phyloP scores from a whole-genome alignment of 2,329 filamentous ascomycete genomes.

The Sporothrix luriei region DNA sequence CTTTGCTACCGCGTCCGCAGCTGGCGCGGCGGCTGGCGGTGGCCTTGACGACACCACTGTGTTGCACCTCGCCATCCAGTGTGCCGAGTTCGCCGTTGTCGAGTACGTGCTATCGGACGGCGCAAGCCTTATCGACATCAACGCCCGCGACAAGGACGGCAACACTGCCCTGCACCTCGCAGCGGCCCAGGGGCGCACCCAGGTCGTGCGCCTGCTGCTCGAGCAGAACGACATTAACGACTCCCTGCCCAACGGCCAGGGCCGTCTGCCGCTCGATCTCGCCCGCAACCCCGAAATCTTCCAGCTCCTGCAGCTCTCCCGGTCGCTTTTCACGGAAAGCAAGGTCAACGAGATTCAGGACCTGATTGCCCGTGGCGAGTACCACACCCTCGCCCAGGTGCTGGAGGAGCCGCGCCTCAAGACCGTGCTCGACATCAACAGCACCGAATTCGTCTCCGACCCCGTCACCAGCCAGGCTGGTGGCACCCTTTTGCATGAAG shows the following conservation, averaged over 20 bases:
- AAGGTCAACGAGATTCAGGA: constrained; percentile 84
- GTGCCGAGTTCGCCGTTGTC: constrained; percentile 87
- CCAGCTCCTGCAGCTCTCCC: constrained; percentile 86
- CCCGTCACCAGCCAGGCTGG: constrained; percentile 74
- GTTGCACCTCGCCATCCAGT: constrained; percentile 91
- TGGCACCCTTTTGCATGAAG: constrained; percentile 92
- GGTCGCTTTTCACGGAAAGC: constrained; percentile 84
- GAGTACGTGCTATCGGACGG: constrained; percentile 89
- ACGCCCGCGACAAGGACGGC: constrained; percentile 87
- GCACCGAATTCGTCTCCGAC: constrained; percentile 83
- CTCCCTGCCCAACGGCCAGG: constrained; percentile 78
- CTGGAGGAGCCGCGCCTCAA: constrained; percentile 84
- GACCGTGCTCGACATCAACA: constrained; percentile 88
- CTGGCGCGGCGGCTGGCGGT: constrained; percentile 45
- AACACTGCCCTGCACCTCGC: constrained; percentile 93
- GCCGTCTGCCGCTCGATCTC: constrained; percentile 82
- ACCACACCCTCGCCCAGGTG: constrained; percentile 75
- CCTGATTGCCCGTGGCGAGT: constrained; percentile 71
- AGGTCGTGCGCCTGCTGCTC: constrained; percentile 80
- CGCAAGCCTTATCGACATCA: constrained; percentile 71
- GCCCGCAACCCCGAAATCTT: constrained; percentile 93
- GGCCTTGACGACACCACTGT: constrained; percentile 81
- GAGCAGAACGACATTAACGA: constrained; percentile 86
- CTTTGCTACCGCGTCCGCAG: constrained; percentile 45
- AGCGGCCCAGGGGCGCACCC: constrained; percentile 75